Conservation (phyloP, 768 basidiomycete species). For the Trametes gibbosa region DNA sequence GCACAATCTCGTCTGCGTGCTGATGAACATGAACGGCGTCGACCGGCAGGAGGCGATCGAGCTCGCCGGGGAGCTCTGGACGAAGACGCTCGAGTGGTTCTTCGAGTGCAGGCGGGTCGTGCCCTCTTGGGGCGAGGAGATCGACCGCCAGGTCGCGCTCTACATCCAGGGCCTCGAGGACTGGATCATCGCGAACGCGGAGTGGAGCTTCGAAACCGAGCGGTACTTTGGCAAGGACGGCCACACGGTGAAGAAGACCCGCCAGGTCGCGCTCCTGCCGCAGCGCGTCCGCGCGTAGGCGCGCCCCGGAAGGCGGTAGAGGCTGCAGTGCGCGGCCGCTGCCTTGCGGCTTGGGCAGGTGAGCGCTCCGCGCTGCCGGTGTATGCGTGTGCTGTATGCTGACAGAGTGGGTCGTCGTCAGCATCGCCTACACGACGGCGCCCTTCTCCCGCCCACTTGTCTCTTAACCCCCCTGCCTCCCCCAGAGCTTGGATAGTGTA, state of each 20-base stretch:
- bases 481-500: constrained; percentile 10
- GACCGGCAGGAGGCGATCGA: constrained; percentile 62
- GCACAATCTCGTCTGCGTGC: constrained; percentile 71
- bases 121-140: constrained; percentile 64
- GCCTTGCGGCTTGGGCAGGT: not conserved
- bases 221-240: constrained; percentile 68
- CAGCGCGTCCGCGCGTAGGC: constrained; percentile 9
- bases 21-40: constrained; percentile 59
- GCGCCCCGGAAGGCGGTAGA: not conserved
- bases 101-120: constrained; percentile 41
- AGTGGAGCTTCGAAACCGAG: constrained; percentile 74
- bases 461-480: not conserved
- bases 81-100: constrained; percentile 67
- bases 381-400: not conserved
- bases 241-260: constrained; percentile 47
- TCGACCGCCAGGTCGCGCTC: constrained; percentile 57
- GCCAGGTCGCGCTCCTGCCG: constrained; percentile 52
- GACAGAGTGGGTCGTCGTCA: not conserved
- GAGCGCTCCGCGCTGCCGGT: not conserved
- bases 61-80: constrained; percentile 65
- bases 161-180: constrained; percentile 67
- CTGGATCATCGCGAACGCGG: constrained; percentile 71
- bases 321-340: not conserved
- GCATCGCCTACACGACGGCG: too few relatives aligned
- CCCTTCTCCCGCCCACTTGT: too few relatives aligned